Percentiles rank a stretch among this genome's conserved stretches.
These are phyloP conservation scores for Termitomyces titanicus DNA, from an alignment of 768 basidiomycete species.

Conservation along the genomic window DNA sequence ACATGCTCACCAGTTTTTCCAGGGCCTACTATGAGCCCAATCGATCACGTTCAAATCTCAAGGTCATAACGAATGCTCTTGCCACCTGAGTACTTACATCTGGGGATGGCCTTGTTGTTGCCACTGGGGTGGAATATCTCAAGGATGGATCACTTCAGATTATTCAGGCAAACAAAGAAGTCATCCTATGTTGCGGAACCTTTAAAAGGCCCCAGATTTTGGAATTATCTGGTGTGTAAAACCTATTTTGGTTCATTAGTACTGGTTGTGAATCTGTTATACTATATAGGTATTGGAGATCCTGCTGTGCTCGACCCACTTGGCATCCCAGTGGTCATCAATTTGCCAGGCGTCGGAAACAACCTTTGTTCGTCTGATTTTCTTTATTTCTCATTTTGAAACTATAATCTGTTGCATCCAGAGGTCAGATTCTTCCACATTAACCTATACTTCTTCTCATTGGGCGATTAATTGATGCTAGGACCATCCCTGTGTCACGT, in stretches of 20 bases:
- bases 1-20: background rate
- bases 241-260: no score
- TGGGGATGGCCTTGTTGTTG: background rate
- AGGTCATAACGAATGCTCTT: background rate
- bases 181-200: slow-evolving; percentile 4
- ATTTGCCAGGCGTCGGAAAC: slow-evolving; percentile 11
- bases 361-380: slow-evolving; percentile 5
- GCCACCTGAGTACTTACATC: background rate
- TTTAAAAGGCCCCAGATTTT: slow-evolving; percentile 1
- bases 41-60: background rate
- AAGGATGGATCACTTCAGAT: background rate
- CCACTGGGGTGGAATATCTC: background rate
- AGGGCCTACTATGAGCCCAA: background rate
- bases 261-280: background rate
- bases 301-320: background rate
- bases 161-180: background rate
- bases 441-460: background rate
- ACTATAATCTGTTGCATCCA: background rate
- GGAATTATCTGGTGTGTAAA: slow-evolving; percentile 1
- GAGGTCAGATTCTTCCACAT: background rate
- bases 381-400: background rate
- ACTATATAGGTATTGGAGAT: slow-evolving; percentile 15
- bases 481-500: background rate
- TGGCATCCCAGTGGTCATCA: slow-evolving; percentile 1
- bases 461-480: background rate